Evolutionary conservation across 1,284 basidiomycete species (phyloP).

Genomic region (Papiliotrema laurentii): DNA sequence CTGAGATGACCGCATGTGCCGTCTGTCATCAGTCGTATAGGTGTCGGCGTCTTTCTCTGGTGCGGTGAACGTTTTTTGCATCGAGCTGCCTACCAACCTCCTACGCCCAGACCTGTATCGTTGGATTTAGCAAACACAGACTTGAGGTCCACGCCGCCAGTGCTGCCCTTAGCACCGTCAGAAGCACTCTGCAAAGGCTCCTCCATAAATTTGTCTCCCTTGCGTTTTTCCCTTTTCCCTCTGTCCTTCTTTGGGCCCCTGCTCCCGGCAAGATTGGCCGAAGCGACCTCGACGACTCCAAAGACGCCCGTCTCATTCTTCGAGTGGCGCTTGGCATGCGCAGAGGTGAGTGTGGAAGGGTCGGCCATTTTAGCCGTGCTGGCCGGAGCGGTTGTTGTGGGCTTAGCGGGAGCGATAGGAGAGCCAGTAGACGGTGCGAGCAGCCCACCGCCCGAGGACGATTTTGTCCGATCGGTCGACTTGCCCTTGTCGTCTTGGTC

Average conservation of each 20-base stretch:
- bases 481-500: not conserved
- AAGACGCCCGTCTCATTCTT: slow-evolving; percentile 10
- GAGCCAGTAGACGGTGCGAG: not conserved
- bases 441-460: not conserved
- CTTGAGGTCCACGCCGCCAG: slow-evolving; percentile 21
- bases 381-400: not conserved
- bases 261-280: not conserved
- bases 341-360: slow-evolving; percentile 5
- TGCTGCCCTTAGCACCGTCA: not conserved
- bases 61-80: too few species aligned
- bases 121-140: slow-evolving; percentile 10
- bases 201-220: slow-evolving; percentile 5
- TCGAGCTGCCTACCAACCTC: slow-evolving; percentile 24
- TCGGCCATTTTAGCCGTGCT: slow-evolving; percentile 8
- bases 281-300: slow-evolving; percentile 13
- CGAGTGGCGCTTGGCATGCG: not conserved
- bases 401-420: not conserved
- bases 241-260: not conserved
- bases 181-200: too few species aligned
- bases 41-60: too few species aligned
- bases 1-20: too few species aligned
- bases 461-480: not conserved
- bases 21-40: too few species aligned
- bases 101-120: slow-evolving; percentile 23
- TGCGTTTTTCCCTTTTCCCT: slow-evolving; percentile 4